Percentiles rank a stretch among this genome's conserved stretches.
These are phyloP conservation scores for Colletotrichum spaethianum DNA, from an alignment of 2,329 filamentous ascomycete species.

Conservation along the genomic window DNA sequence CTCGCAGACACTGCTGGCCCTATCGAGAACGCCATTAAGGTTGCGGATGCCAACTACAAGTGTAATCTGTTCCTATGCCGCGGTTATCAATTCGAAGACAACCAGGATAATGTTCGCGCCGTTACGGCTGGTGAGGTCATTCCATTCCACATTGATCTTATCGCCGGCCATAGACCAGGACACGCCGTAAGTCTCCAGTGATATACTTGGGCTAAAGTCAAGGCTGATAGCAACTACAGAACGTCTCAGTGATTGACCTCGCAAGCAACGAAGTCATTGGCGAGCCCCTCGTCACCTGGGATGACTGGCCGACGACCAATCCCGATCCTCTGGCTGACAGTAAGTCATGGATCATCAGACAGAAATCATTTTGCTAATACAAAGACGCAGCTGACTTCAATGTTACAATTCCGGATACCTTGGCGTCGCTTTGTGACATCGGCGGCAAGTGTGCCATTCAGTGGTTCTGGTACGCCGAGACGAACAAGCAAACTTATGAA, in stretches of 20 bases:
- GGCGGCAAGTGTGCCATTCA: conserved; percentile 66
- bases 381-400: conserved; percentile 58
- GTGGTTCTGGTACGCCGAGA: conserved; percentile 73
- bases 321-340: conserved; percentile 41
- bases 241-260: conserved; percentile 64
- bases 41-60: conserved; percentile 44
- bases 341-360: conserved; percentile 46
- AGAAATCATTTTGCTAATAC: conserved; percentile 45
- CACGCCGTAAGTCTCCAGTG: conserved; percentile 44
- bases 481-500: conserved; percentile 73
- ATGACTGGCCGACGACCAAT: conserved; percentile 43
- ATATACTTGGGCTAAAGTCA: conserved; percentile 38
- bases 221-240: conserved; percentile 46
- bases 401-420: conserved; percentile 66
- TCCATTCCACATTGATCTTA: conserved; percentile 55
- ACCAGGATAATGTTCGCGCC: conserved; percentile 45
- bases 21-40: conserved; percentile 47
- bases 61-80: conserved; percentile 49
- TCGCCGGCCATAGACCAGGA: conserved; percentile 54
- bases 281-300: conserved; percentile 61
- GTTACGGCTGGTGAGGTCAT: conserved; percentile 52
- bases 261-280: conserved; percentile 64
- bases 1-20: conserved; percentile 45
- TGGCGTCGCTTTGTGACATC: conserved; percentile 61
- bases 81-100: conserved; percentile 50